Evolutionary conservation across 129 eudicot genomes (phyloP), one percentile per base, ranked within the genome.

Genomic region (Centaurea solstitialis): DNA sequence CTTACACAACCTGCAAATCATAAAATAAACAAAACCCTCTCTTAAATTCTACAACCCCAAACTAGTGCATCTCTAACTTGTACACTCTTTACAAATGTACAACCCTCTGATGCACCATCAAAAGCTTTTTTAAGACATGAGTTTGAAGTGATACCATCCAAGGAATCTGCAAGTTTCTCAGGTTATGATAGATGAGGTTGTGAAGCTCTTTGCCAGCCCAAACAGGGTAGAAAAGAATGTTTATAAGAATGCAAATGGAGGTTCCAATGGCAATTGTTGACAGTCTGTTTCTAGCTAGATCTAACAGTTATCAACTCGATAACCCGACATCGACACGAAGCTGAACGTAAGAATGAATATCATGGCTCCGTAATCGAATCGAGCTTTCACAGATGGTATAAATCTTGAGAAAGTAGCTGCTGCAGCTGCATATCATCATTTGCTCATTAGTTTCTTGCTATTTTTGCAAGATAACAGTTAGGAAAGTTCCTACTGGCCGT

Each of bases 181-280:
- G 87, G 89, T 95, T 92, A 45, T 71, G 82, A 41, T 61, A 77
- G 20, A 84, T 80, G 59, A 90, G 94, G 79, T 75, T 39, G 76
- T 95, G 98, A 47, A 95, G 99, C 70, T 95, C 97, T 13, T 66
- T 77, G 75, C 99, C 99, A 41, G 97, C 97, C 99, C 99, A 95
- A 38, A 95, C 96, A 10, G 99, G 99, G 68, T 80, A 90, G 47
- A 92, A 65, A 59, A 92, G 66, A 86, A 90, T 86, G 91, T 84
- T 87, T 53, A 82, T 87, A 13, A 92, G 24, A 57, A 95, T 82
- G 83, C 98, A 91, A 22, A 88, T 85, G 64, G 93, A 83, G 76
- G 90, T 83, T 72, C 98, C 99, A 12, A 95, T 88, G 18, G 90
- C 88, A 61, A 95, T 91, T 39, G 99, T 95, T 12, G 91, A 83